Percentiles rank a stretch among this genome's conserved stretches.
phyloP scores from a whole-genome alignment of 2,329 filamentous ascomycete genomes.

The Aspergillus fumigatus region DNA sequence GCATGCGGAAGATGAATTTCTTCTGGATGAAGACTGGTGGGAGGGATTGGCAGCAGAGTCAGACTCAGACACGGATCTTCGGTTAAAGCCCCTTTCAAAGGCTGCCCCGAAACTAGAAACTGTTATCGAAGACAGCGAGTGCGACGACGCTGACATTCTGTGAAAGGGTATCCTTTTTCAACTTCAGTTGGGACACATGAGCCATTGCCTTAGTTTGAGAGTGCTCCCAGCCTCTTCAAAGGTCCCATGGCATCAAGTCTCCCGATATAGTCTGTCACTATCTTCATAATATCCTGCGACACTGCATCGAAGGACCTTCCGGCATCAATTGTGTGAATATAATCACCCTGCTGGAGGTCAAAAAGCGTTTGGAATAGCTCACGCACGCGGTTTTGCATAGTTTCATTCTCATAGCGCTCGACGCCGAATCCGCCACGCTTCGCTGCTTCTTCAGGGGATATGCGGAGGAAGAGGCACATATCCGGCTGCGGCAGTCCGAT shows the following conservation, averaged over 20 bases:
- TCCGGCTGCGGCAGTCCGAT: constrained; percentile 84
- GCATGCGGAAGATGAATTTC: constrained; percentile 18
- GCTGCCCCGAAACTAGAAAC: constrained; percentile 29
- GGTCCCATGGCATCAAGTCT: constrained; percentile 31
- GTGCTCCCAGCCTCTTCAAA: constrained; percentile 31
- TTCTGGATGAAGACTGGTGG: constrained; percentile 33
- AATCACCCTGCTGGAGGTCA: constrained; percentile 44
- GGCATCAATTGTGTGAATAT: constrained; percentile 54
- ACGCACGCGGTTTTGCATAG: constrained; percentile 76
- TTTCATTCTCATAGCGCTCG: constrained; percentile 81
- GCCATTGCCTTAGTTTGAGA: constrained; percentile 10
- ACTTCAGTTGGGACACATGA: not conserved
- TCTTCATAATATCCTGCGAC: constrained; percentile 34
- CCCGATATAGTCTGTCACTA: constrained; percentile 26
- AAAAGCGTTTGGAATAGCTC: constrained; percentile 62
- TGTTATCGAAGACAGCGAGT: constrained; percentile 55
- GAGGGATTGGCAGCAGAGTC: constrained; percentile 24
- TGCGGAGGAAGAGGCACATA: constrained; percentile 78
- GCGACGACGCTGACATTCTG: constrained; percentile 45
- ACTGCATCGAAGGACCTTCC: constrained; percentile 50
- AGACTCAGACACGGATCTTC: constrained; percentile 19
- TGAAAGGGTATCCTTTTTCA: constrained; percentile 23
- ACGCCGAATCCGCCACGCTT: constrained; percentile 79
- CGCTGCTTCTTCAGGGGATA: constrained; percentile 67
- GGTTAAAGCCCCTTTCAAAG: constrained; percentile 6